Conservation (phyloP, 164 flowering plant species). For the Stephania japonica region DNA sequence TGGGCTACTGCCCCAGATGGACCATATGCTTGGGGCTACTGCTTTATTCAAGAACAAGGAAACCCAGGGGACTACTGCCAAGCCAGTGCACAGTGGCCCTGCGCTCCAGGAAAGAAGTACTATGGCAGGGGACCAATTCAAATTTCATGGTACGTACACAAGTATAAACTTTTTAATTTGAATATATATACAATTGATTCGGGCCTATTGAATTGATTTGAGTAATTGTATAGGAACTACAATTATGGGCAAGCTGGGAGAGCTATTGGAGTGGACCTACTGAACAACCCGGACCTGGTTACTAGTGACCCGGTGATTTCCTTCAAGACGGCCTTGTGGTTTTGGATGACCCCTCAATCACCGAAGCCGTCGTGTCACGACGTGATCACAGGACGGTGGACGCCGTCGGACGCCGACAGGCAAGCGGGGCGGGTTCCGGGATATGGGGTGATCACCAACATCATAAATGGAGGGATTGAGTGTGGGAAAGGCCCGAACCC, state of each 20-base stretch:
- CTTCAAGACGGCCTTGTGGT: slow-evolving; percentile 41
- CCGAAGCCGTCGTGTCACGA: slow-evolving; percentile 12
- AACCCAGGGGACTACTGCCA: slow-evolving; percentile 6
- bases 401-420: slow-evolving; percentile 7
- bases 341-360: slow-evolving; percentile 28
- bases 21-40: slow-evolving; percentile 30
- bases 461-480: slow-evolving; percentile 20
- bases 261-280: slow-evolving; percentile 15
- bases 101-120: slow-evolving; percentile 21
- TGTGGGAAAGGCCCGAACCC: slow-evolving; percentile 13
- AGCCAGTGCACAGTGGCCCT: slow-evolving; percentile 15
- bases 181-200: background rate
- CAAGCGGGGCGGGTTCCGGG: slow-evolving; percentile 17
- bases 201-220: background rate
- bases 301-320: slow-evolving; percentile 26
- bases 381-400: slow-evolving; percentile 12
- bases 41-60: slow-evolving; percentile 17
- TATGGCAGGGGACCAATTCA: slow-evolving; percentile 35
- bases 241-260: slow-evolving; percentile 34
- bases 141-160: slow-evolving; percentile 8
- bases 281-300: slow-evolving; percentile 34
- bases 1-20: slow-evolving; percentile 34
- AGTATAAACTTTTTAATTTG: background rate
- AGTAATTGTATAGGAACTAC: slow-evolving; percentile 27
- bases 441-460: slow-evolving; percentile 15